Evolutionary conservation across 805 yeast genomes (phyloP).

Genomic region (Ogataea siamensis): DNA sequence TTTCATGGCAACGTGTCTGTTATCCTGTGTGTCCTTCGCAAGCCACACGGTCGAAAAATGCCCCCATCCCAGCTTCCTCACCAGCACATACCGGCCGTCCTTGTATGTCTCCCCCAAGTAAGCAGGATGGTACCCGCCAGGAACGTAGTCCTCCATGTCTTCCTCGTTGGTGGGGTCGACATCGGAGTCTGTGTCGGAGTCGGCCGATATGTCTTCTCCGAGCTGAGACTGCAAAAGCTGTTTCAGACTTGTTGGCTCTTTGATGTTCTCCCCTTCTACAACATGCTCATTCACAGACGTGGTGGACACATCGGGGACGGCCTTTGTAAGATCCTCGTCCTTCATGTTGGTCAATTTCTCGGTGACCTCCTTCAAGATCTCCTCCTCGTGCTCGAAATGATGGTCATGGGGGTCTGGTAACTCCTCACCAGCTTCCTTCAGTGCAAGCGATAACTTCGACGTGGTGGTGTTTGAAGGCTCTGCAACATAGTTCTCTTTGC

Average conservation of each 20-base stretch:
- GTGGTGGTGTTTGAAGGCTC: slow-evolving; percentile 14
- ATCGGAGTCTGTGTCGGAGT: slow-evolving; percentile 32
- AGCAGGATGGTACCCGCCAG: slow-evolving; percentile 97
- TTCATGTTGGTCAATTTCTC: slow-evolving; percentile 24
- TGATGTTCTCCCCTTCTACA: slow-evolving; percentile 8
- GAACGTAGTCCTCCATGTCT: slow-evolving; percentile 75
- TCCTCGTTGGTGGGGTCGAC: slow-evolving; percentile 65
- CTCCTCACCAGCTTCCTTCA: slow-evolving; percentile 24
- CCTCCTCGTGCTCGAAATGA: slow-evolving; percentile 27
- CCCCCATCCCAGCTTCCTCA: slow-evolving; percentile 97
- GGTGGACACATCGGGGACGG: slow-evolving; percentile 8
- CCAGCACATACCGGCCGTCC: slow-evolving; percentile 65
- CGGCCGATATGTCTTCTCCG: slow-evolving; percentile 33
- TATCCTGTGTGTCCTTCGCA: slow-evolving; percentile 58
- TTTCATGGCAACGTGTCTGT: slow-evolving; percentile 87
- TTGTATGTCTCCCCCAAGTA: slow-evolving; percentile 82
- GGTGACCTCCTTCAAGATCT: slow-evolving; percentile 30
- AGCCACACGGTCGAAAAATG: slow-evolving; percentile 96
- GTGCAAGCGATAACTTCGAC: slow-evolving; percentile 33
- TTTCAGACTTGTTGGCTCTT: slow-evolving; percentile 8
- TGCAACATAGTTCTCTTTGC: slow-evolving; percentile 2
- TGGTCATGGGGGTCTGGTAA: slow-evolving; percentile 25
- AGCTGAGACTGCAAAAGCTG: slow-evolving; percentile 26
- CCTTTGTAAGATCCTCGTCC: slow-evolving; percentile 22
- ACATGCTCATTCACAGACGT: slow-evolving; percentile 14